A percentile compares a stretch with the other conserved stretches of the same genome.
Conservation (phyloP, 495 filamentous ascomycete species). For the Acidiella bohemica region DNA sequence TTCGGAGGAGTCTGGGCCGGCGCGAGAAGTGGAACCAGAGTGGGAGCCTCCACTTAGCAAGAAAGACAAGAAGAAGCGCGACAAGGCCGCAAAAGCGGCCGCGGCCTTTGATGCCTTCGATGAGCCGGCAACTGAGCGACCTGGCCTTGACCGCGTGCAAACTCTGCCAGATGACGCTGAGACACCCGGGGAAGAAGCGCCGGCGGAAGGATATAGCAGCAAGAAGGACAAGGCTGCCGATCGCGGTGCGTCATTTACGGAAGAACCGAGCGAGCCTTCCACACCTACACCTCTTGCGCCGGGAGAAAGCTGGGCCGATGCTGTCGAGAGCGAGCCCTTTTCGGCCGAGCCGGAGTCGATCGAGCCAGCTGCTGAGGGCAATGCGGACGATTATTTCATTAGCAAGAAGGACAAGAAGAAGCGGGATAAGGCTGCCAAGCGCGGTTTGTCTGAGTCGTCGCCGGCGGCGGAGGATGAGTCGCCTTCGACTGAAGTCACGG, state of each 20-base stretch:
- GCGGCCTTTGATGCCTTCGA: background rate
- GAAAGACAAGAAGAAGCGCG: slow-evolving; percentile 16
- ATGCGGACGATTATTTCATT: slow-evolving; percentile 4
- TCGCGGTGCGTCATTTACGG: background rate
- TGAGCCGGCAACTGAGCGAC: too few relatives aligned
- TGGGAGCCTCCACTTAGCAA: slow-evolving; percentile 5
- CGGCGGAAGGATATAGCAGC: too few relatives aligned
- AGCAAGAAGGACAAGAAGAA: slow-evolving; percentile 19
- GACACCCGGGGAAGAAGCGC: too few relatives aligned
- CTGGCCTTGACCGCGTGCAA: too few relatives aligned
- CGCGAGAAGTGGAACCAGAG: slow-evolving; percentile 2
- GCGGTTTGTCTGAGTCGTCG: slow-evolving; percentile 4
- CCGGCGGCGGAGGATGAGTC: slow-evolving; percentile 1
- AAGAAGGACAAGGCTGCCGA: slow-evolving; percentile 1
- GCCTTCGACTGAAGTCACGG: slow-evolving; percentile 1
- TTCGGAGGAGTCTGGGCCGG: background rate
- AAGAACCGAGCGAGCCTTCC: background rate
- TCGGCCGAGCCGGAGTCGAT: too few relatives aligned
- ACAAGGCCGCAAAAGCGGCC: slow-evolving; percentile 5
- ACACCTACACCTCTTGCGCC: background rate
- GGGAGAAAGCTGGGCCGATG: too few relatives aligned
- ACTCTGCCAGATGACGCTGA: too few relatives aligned
- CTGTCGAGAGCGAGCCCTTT: too few relatives aligned
- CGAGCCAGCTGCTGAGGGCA: background rate
- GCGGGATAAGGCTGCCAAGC: slow-evolving; percentile 14